Conservation (phyloP, 1,139 yeast species). For the Nakaseomyces sp. region DNA sequence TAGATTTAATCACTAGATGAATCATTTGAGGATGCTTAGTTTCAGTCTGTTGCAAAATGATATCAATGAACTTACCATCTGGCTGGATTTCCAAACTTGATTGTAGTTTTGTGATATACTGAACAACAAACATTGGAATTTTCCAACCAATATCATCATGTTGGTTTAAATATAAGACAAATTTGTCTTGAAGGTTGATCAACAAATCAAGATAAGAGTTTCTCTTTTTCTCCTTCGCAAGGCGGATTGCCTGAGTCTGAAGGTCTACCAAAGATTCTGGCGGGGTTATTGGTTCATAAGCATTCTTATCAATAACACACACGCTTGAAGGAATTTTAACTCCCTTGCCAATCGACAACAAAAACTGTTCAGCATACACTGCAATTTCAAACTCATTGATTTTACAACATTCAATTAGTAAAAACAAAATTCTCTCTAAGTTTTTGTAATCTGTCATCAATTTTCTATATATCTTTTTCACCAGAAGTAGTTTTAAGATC, state of each 20-base stretch:
- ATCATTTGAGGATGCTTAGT: conserved; percentile 68
- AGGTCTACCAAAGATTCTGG: conserved; percentile 49
- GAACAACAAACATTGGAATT: conserved; percentile 45
- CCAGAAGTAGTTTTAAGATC: conserved; percentile 49
- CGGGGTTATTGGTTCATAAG: conserved; percentile 46
- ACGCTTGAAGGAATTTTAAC: conserved; percentile 52
- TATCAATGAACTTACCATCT: conserved; percentile 17
- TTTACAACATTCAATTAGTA: conserved; percentile 50
- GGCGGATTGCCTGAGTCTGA: conserved; percentile 47
- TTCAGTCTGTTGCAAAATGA: conserved; percentile 44
- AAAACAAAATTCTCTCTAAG: conserved; percentile 38
- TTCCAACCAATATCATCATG: conserved; percentile 58
- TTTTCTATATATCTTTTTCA: conserved; percentile 46
- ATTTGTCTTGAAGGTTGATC: conserved; percentile 37
- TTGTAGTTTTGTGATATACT: conserved; percentile 48
- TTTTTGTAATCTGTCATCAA: conserved; percentile 51
- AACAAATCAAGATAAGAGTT: conserved; percentile 37
- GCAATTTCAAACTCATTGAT: conserved; percentile 52
- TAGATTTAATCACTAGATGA: conserved; percentile 53
- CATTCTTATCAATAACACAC: conserved; percentile 43
- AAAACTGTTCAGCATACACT: conserved; percentile 42
- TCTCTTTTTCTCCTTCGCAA: conserved; percentile 54
- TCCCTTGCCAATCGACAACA: conserved; percentile 40
- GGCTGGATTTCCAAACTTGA: conserved; percentile 45
- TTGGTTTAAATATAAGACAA: conserved; percentile 31